Conservation (phyloP, 1,139 yeast genomes). For the Candida sp. region DNA sequence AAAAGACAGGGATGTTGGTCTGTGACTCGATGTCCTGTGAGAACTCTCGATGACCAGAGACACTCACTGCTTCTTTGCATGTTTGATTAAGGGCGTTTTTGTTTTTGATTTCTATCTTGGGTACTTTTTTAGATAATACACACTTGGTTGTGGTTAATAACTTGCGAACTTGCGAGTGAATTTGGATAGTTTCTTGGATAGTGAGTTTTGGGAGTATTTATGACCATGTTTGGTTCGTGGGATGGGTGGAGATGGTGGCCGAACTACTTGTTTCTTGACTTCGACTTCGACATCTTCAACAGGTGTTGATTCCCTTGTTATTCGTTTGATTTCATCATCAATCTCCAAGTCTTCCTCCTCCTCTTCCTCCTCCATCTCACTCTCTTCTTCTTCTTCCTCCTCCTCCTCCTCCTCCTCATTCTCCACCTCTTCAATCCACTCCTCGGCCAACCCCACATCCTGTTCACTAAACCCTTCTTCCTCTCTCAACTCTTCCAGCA, state of each 20-base stretch:
- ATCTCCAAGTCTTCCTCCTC: slow-evolving; percentile 3
- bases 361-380: not conserved
- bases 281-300: not conserved
- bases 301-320: slow-evolving; percentile 1
- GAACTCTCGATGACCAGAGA: not conserved
- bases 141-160: not conserved
- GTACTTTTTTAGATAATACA: too few relatives aligned
- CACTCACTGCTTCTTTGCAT: not conserved
- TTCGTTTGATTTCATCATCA: slow-evolving; percentile 1
- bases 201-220: not conserved
- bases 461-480: slow-evolving; percentile 4
- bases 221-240: not conserved
- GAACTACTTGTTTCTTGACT: not conserved
- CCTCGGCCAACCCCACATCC: slow-evolving; percentile 8
- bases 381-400: slow-evolving; percentile 4
- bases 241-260: not conserved
- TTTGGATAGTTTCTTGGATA: not conserved
- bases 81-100: too few relatives aligned
- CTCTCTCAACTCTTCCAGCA: slow-evolving; percentile 10
- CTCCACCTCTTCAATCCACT: not conserved
- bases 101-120: too few relatives aligned
- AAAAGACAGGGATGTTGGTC: not conserved
- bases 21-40: too few relatives aligned
- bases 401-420: not conserved
- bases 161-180: not conserved